Base-by-base conservation (phyloP, 1,284 basidiomycete genomes). In the Earliella scabrosa region DNA sequence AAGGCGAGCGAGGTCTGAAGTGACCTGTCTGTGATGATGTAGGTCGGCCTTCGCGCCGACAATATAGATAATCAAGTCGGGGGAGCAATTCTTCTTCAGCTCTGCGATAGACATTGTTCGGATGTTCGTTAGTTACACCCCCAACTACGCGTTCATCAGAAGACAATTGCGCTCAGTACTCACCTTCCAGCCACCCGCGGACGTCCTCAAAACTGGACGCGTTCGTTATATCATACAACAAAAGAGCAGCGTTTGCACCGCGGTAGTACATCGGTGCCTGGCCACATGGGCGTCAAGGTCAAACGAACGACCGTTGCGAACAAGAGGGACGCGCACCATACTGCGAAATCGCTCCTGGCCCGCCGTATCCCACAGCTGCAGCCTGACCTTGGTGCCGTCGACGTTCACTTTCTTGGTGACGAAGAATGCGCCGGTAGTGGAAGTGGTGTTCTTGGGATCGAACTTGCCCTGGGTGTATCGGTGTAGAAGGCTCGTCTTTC, bases 221-320 rank as follows among this genome's bases (percentile, higher is more conserved):
- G 75, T 93, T 93, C 67, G 97, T 99, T 66, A 99, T 95, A 80
- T 99, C 97, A 77, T 99, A 99, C 66, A 98, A 86, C 60, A 98
- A 83, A 50, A 99, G 86, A 24, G 97, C 97, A 54, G 97, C 97
- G 68, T 97, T 94, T 61, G 96, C 95, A 69, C 96, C 97, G 72
- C 97, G 89, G 82, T 98, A 98, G 81, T 99, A 99, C 92, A 99
- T 97, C 56, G 96, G 96, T 65, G 95, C 95, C 93, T 93, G 68
- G 49, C 50, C 54, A 59, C 38, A 31, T 21, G 39, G 56, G 55
- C 55, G 57, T 62, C 41, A 59, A 49, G 45, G 48, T 41, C 18
- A 45, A 44, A 47, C n/a, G 9, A 45, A 45, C 41, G 50, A 36
- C 41, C 40, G 51, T 53, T 49, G 52, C 36, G 53, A 54, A 50